phyloP scores from a whole-genome alignment of 768 basidiomycete genomes.

The Leccinellum albellum region DNA sequence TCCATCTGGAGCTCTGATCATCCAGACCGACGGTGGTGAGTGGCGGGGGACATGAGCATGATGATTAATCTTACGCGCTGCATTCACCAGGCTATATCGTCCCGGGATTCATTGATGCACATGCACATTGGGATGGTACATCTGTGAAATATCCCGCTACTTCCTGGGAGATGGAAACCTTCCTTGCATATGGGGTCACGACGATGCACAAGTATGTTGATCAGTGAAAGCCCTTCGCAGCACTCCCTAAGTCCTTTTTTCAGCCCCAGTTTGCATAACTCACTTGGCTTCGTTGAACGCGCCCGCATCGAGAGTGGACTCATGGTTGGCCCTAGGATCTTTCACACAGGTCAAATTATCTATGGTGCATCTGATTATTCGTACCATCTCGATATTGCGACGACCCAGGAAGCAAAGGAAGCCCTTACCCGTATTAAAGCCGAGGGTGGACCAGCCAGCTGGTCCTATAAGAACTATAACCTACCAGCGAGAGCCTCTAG shows the following conservation, averaged over 20 bases:
- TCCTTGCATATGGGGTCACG: constrained; percentile 74
- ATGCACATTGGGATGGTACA: constrained; percentile 70
- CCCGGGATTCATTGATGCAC: constrained; percentile 74
- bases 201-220: constrained; percentile 66
- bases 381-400: constrained; percentile 61
- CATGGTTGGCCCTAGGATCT: constrained; percentile 67
- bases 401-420: constrained; percentile 57
- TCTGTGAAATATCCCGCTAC: constrained; percentile 50
- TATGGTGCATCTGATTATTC: constrained; percentile 46
- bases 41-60: background rate
- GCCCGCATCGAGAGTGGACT: constrained; percentile 65
- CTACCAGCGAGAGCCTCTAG: constrained; percentile 65
- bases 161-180: constrained; percentile 73
- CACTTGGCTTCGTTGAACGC: constrained; percentile 61
- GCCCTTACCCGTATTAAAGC: constrained; percentile 66
- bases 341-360: constrained; percentile 63
- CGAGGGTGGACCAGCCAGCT: constrained; percentile 65
- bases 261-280: constrained; percentile 64
- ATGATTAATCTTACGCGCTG: background rate
- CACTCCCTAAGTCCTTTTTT: background rate
- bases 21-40: constrained; percentile 63
- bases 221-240: background rate
- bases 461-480: constrained; percentile 79
- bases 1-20: constrained; percentile 40
- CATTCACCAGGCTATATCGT: constrained; percentile 50